Conservation (phyloP, 2,329 filamentous ascomycete species). For the Escovopsis sp. region DNA sequence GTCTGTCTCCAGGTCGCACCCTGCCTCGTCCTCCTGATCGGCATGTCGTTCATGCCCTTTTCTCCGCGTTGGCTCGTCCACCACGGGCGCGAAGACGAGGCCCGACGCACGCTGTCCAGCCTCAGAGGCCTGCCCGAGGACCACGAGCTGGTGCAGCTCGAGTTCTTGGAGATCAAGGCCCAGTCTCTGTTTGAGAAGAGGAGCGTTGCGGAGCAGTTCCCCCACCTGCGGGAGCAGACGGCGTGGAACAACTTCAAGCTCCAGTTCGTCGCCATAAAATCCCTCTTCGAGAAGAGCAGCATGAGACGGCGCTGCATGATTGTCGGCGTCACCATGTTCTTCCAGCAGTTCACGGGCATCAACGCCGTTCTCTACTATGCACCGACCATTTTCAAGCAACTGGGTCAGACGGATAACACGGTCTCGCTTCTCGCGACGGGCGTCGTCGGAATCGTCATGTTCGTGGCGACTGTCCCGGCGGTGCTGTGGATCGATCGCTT, state of each 20-base stretch:
- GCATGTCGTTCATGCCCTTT: constrained; percentile 71
- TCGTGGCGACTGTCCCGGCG: constrained; percentile 50
- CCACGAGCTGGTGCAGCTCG: constrained; percentile 56
- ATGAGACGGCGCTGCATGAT: constrained; percentile 55
- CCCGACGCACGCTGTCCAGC: constrained; percentile 43
- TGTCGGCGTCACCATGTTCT: constrained; percentile 48
- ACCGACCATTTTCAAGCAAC: constrained; percentile 51
- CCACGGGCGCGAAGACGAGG: constrained; percentile 54
- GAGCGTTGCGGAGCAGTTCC: constrained; percentile 51
- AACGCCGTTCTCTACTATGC: constrained; percentile 55
- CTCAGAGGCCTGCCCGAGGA: constrained; percentile 47
- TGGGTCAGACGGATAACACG: constrained; percentile 40
- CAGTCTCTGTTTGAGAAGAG: constrained; percentile 62
- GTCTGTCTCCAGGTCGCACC: constrained; percentile 57
- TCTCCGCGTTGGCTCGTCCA: constrained; percentile 63
- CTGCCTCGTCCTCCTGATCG: constrained; percentile 48
- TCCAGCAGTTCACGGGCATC: constrained; percentile 34
- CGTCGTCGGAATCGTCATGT: constrained; percentile 58
- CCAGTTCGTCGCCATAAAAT: constrained; percentile 52
- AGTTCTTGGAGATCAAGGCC: constrained; percentile 73
- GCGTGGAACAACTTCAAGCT: constrained; percentile 50
- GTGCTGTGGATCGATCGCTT: constrained; percentile 51
- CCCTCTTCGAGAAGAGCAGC: constrained; percentile 47
- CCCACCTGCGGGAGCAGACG: constrained; percentile 44
- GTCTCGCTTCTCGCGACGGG: constrained; percentile 52